Percentiles rank a stretch among this genome's conserved stretches.
Conservation (phyloP, 768 basidiomycete genomes). For the Termitomyces titanicus region DNA sequence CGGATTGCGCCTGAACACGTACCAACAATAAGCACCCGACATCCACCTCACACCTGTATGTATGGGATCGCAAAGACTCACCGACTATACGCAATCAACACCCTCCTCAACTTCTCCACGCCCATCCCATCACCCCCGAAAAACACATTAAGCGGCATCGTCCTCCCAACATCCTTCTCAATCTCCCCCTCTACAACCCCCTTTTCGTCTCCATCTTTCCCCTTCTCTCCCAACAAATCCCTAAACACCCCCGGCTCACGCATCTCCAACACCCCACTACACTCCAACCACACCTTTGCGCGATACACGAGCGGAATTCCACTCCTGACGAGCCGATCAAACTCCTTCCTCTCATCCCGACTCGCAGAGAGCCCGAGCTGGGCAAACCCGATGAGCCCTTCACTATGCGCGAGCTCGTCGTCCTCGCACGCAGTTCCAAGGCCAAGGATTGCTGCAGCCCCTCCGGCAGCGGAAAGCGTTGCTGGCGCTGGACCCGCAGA, state of each 20-base stretch:
- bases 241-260: slow-evolving; percentile 87
- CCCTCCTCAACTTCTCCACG: slow-evolving; percentile 85
- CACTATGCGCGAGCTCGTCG: slow-evolving; percentile 76
- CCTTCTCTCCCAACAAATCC: slow-evolving; percentile 64
- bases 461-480: slow-evolving; percentile 28
- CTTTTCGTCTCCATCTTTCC: slow-evolving; percentile 25
- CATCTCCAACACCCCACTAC: slow-evolving; percentile 89
- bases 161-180: slow-evolving; percentile 91
- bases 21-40: background rate
- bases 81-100: slow-evolving; percentile 92
- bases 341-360: slow-evolving; percentile 74
- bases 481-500: slow-evolving; percentile 15
- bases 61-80: slow-evolving; percentile 32
- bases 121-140: slow-evolving; percentile 97
- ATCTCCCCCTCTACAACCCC: slow-evolving; percentile 71
- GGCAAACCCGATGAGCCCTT: slow-evolving; percentile 87
- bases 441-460: slow-evolving; percentile 66
- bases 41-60: background rate
- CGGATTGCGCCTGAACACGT: slow-evolving; percentile 73
- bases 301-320: slow-evolving; percentile 89
- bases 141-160: slow-evolving; percentile 93
- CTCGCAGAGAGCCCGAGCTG: slow-evolving; percentile 80
- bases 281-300: slow-evolving; percentile 91
- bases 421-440: slow-evolving; percentile 59
- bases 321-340: slow-evolving; percentile 72